Base-by-base conservation (phyloP, 495 filamentous ascomycete genomes). In the Aspergillus baeticus region DNA sequence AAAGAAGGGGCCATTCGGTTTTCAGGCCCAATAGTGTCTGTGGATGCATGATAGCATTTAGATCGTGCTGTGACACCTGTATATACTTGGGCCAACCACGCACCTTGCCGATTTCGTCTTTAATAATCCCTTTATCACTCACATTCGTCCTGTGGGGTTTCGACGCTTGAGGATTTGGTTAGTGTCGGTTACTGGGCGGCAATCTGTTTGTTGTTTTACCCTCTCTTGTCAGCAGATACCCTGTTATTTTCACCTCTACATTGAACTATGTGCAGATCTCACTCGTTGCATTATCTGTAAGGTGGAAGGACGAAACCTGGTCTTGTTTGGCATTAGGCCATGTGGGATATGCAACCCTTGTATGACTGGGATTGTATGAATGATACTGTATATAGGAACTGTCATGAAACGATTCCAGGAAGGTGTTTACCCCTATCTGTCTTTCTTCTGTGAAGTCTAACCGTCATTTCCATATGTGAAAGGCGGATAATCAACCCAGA, bases 1-100 rank as follows among this genome's bases (percentile, higher is more conserved):
- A 65, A 65, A 26, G 68, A 69, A 6, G 55, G 64, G 20, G 52
- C 59, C 18, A 42, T 69, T 31, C 60, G 63, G 51, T 54, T 63
- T 17, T 51, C 67, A 15, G 68, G 65, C 20, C 48, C 61, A 15
- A 59, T 63, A 50, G 67, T 76, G 23, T 62, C 73, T 31, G 73
- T 76, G 37, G 73, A 76, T 68, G 69, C 63, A 29, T 77, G 59
- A 61, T 4, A 4, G 26, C 4, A 8, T 29, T 29, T 8, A 8
- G 8, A 4, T 29, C 26, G 8, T 3, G 26, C 26, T 29, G 26
- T 29, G 17, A 37, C 4, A 18, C 18, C 11, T 4, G 5, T 5
- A 20, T 20, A 7, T 3, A 1, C 21, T 31, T n/a, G n/a, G n/a
- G n/a, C 20, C 46, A 2, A 14, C 26, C 21, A 2, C 46, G 21